Evolutionary conservation across 805 yeast genomes (phyloP).

Genomic region (Myxozyma nipponensis): DNA sequence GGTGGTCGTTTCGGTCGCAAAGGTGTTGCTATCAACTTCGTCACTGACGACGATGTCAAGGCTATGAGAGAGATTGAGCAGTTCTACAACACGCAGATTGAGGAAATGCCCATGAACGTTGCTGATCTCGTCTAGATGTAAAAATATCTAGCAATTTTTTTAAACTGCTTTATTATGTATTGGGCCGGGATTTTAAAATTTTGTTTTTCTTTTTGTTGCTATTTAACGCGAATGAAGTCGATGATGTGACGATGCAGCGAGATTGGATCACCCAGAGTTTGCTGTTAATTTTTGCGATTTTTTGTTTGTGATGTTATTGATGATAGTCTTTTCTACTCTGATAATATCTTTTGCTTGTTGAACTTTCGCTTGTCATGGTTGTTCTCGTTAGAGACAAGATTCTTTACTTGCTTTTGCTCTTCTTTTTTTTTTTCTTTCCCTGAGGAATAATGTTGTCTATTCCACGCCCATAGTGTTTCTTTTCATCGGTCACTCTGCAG

Average conservation of each 20-base stretch:
- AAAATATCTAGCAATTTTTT: background rate
- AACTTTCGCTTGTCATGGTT: too few relatives aligned
- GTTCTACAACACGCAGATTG: constrained; percentile 82
- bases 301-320: background rate
- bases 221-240: too few relatives aligned
- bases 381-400: too few relatives aligned
- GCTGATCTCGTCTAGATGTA: constrained; percentile 41
- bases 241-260: too few relatives aligned
- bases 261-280: background rate
- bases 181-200: constrained; percentile 1
- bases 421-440: too few relatives aligned
- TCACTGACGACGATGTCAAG: constrained; percentile 72
- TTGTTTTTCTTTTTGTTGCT: background rate
- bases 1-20: constrained; percentile 98
- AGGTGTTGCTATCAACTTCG: constrained; percentile 95
- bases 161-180: too few relatives aligned
- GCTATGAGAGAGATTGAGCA: constrained; percentile 73
- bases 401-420: too few relatives aligned
- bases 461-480: too few relatives aligned
- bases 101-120: constrained; percentile 86
- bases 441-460: too few relatives aligned
- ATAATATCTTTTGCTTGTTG: too few relatives aligned
- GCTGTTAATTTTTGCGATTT: background rate
- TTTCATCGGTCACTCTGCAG: too few relatives aligned
- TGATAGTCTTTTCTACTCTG: background rate